Base-by-base conservation (phyloP, 192 early-diverging fungal species). In the Paraglomus occultum region DNA sequence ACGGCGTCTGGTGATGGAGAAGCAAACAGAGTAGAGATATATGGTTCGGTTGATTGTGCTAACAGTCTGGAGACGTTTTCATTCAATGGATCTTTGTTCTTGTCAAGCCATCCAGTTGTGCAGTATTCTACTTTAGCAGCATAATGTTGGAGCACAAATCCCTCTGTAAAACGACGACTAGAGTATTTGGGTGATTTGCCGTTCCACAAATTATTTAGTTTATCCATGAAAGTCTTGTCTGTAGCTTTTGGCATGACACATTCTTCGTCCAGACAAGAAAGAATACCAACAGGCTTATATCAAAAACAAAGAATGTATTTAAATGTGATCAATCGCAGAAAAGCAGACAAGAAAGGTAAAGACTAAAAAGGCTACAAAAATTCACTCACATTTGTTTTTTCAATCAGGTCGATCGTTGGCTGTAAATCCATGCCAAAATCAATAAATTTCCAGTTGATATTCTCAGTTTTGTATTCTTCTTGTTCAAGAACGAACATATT, bases 401-500 rank as follows among this genome's bases (percentile, higher is more conserved):
- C 97, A 64, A 99, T 97, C 65, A 99, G 82, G 60, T 99, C 95
- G 73, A 99, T 99, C 15, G 97, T 98, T 8, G 95, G 95, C 71
- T 98, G 97, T 53, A 99, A 77, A 70, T 99, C 95, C 50, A 95
- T 86, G 43, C 96, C 96, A 83, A 97, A 99, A 79, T 98, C 94
- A 52, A 96, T 95, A 75, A 94, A 95, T 77, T 92, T 89, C 97
- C 97, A 99, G 54, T 98, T 94, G 71, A 99, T 99, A 72, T 91
- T 92, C 74, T 99, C 97, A 20, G 87, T 84, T 74, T 88, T 84
- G 84, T 99, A 99, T 82, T 99, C 96, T 74, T 97, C 95, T 76
- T 99, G 97, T 75, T 99, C 97, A 10, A 98, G 81, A 57, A 95
- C 91, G 80, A 99, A 99, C 95, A 98, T 99, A 74, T 95, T 91